Conservation (phyloP, 257 asterid genomes). For the Solanum bulbocastanum region DNA sequence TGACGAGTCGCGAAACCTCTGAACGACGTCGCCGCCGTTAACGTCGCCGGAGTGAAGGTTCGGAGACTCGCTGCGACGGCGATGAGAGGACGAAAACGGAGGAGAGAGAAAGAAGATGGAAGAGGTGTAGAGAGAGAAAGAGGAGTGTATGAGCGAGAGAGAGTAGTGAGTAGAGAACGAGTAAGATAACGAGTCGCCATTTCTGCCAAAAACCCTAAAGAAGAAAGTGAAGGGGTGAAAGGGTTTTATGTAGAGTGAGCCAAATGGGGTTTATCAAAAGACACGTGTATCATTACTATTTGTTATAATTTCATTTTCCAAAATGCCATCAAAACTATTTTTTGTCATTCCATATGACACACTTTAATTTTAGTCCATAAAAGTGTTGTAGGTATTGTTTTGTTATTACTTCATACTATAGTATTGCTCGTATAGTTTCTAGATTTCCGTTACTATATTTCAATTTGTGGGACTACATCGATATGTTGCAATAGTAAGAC, state of each 20-base stretch:
- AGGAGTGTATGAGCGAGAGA: constrained; percentile 34
- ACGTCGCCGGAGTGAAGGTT: constrained; percentile 20
- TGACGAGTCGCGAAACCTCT: constrained; percentile 56
- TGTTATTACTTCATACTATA: too few species aligned
- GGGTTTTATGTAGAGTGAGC: constrained; percentile 11
- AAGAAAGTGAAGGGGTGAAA: neutral
- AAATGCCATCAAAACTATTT: neutral
- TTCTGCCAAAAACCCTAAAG: constrained; percentile 23
- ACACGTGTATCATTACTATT: neutral
- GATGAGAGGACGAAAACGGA: constrained; percentile 58
- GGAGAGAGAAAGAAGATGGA: constrained; percentile 19
- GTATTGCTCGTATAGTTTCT: neutral
- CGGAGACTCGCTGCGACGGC: constrained; percentile 25
- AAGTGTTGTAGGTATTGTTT: too few species aligned
- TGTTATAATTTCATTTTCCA: neutral
- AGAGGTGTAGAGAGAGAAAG: constrained; percentile 19
- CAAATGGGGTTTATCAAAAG: neutral
- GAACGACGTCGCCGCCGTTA: constrained; percentile 4
- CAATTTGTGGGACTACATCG: too few species aligned
- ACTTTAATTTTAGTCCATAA: neutral
- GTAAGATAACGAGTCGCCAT: constrained; percentile 63
- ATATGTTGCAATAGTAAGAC: too few species aligned
- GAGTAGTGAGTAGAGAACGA: constrained; percentile 31
- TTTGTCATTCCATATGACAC: neutral
- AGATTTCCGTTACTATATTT: neutral